Evolutionary conservation across 768 basidiomycete genomes (phyloP).

Genomic region (Termitomyces bulborhizus): DNA sequence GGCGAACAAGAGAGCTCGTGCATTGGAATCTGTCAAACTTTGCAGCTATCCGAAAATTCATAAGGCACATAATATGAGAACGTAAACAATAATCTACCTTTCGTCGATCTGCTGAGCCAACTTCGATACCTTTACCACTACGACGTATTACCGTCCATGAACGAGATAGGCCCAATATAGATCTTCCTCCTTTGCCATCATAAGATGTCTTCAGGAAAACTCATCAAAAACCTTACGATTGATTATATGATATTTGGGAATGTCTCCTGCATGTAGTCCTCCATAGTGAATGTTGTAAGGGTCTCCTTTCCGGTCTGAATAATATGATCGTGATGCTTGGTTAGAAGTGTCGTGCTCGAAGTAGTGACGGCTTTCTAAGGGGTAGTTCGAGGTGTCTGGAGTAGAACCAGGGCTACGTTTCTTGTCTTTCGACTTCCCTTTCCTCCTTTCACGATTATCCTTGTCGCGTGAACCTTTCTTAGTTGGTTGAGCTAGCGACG

Average conservation of each 20-base stretch:
- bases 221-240: constrained; percentile 38
- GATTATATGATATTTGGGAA: constrained; percentile 60
- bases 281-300: constrained; percentile 61
- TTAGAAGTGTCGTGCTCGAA: constrained; percentile 19
- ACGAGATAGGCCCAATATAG: constrained; percentile 55
- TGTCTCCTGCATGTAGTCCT: constrained; percentile 50
- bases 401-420: constrained; percentile 20
- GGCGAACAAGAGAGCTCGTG: constrained; percentile 47
- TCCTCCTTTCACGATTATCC: constrained; percentile 18
- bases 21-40: constrained; percentile 50
- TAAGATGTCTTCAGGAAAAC: constrained; percentile 35
- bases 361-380: neutral
- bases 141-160: constrained; percentile 41
- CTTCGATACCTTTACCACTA: constrained; percentile 49
- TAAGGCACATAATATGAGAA: neutral
- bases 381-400: constrained; percentile 12
- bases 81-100: constrained; percentile 29
- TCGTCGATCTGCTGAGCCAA: constrained; percentile 35
- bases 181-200: constrained; percentile 50
- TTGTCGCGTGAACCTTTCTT: constrained; percentile 17
- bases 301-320: constrained; percentile 65
- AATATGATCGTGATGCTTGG: constrained; percentile 36
- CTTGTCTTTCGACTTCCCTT: constrained; percentile 20
- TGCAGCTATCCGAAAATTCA: constrained; percentile 28
- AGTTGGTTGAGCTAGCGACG: constrained; percentile 8